Evolutionary conservation across 164 flowering plant genomes (phyloP), one percentile per base, ranked within the genome.

Genomic region (Litsea cubeba): DNA sequence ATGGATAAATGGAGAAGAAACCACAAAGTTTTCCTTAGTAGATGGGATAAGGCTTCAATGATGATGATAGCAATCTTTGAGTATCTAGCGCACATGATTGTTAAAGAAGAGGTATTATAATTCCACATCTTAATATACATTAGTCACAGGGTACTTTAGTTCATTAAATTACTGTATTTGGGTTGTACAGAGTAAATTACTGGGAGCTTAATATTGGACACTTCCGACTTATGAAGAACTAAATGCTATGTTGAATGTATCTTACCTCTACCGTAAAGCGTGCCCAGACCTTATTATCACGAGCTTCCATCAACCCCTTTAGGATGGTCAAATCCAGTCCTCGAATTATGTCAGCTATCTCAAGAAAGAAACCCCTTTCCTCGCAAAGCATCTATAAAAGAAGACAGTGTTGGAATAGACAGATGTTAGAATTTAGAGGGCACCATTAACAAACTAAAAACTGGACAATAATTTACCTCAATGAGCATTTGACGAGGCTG

Each of bases 401-500:
- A 63, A 49, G 46, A 57, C 22, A 30, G 6, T 0, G 35, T 30
- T 30, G 35, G 35, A 30, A 30, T 30, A 30, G 35, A 30, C 5
- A 4, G 32, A 63, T 35, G 26, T 11, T 24, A 54, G n/a, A 64
- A 17, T 51, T 17, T 2, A 70, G 69, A 17, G 11, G 35, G 35
- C 46, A 30, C 0, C 15, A 35, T 40, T 7, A 25, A 30, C 17
- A 6, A 32, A 28, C 28, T 25, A 15, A 7, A 2, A 60, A 24
- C 40, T 7, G 63, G 54, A 65, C 63, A 5, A 23, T 7, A n/a
- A 12, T 32, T 60, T 85, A 96, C 99, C 98, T 96, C 98, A 23
- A 96, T 91, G 75, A 94, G 97, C 97, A 96, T 86, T 80, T 91
- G 97, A 69, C 93, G 93, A 51, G 97, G 98, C 46, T 83, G 84